Evolutionary conservation across 306 rosid genomes (phyloP).

Genomic region (Dryas drummondii): DNA sequence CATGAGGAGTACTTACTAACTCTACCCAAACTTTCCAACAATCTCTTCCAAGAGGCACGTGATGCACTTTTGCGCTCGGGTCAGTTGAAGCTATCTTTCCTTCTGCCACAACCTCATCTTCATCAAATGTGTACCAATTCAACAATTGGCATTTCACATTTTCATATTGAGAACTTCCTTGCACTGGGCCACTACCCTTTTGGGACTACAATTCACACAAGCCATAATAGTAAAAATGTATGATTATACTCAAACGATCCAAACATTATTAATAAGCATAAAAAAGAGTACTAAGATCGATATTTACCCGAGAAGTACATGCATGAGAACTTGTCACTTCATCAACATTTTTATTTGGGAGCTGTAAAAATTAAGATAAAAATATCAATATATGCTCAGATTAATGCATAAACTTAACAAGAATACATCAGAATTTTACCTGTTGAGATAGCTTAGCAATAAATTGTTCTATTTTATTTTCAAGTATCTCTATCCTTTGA

Average conservation of each 20-base stretch:
- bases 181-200: not conserved
- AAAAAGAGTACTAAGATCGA: not conserved
- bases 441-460: too few species aligned
- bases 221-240: too few species aligned
- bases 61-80: not conserved
- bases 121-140: not conserved
- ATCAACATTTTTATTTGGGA: not conserved
- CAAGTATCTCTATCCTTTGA: too few species aligned
- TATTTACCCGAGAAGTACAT: not conserved
- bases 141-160: too few species aligned
- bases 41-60: not conserved
- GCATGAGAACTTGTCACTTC: not conserved
- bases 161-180: not conserved
- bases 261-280: too few species aligned
- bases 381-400: too few species aligned
- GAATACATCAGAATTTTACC: too few species aligned
- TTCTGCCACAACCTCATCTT: not conserved
- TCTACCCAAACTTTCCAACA: conserved; percentile 4
- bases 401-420: too few species aligned
- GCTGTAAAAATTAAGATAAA: not conserved
- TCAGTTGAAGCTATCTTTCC: not conserved
- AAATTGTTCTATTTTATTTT: too few species aligned
- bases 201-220: not conserved
- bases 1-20: not conserved
- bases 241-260: too few species aligned